phyloP scores from a whole-genome alignment of 2,329 filamentous ascomycete species.

The Endothia cerciana region DNA sequence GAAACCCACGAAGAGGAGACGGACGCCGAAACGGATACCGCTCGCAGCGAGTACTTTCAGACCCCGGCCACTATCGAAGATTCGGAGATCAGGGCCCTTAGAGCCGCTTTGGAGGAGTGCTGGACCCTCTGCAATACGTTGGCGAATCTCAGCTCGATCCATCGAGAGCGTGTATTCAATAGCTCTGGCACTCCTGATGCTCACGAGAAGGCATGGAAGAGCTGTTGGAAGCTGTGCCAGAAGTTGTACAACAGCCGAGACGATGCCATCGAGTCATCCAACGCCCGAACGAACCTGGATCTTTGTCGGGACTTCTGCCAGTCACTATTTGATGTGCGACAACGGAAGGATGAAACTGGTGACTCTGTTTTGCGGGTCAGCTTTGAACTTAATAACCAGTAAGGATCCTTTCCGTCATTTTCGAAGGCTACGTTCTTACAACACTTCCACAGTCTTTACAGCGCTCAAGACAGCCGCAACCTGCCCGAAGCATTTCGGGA shows the following conservation, averaged over 20 bases:
- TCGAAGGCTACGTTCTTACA: constrained; percentile 33
- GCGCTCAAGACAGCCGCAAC: constrained; percentile 78
- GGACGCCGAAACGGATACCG: constrained; percentile 57
- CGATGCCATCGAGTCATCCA: constrained; percentile 66
- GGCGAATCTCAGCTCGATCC: constrained; percentile 80
- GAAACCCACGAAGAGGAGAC: constrained; percentile 53
- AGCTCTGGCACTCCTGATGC: constrained; percentile 74
- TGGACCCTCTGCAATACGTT: constrained; percentile 95
- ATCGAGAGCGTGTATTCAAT: constrained; percentile 78
- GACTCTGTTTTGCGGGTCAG: constrained; percentile 91
- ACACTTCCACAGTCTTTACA: constrained; percentile 67
- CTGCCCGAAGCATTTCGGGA: constrained; percentile 87
- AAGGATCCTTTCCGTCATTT: constrained; percentile 35
- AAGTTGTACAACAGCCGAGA: constrained; percentile 82
- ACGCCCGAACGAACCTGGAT: constrained; percentile 77
- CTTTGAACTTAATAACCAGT: constrained; percentile 94
- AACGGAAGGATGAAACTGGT: constrained; percentile 74
- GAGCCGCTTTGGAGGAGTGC: constrained; percentile 80
- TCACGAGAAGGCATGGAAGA: constrained; percentile 89
- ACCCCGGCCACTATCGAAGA: constrained; percentile 47
- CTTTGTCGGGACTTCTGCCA: constrained; percentile 92
- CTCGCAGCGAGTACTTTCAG: constrained; percentile 53
- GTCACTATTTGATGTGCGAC: constrained; percentile 82
- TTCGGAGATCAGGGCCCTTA: constrained; percentile 70
- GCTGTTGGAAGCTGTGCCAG: constrained; percentile 92